A percentile compares a stretch with the other conserved stretches of the same genome.
Conservation (phyloP, 345 rosid species). For the Eucalyptus pauciflora region DNA sequence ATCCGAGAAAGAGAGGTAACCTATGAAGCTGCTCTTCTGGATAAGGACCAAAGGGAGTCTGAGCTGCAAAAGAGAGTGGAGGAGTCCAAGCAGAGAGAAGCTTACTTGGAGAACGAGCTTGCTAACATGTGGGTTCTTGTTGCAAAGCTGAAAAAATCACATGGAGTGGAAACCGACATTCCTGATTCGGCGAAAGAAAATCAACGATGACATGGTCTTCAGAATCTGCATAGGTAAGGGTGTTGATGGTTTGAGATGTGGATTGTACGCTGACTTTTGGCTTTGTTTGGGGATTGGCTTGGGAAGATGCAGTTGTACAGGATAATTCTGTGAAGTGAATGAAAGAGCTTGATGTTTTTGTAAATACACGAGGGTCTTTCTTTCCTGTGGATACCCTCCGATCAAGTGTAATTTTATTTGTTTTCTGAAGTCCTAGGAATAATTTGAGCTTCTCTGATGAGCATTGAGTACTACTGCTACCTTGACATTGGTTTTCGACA, state of each 20-base stretch:
- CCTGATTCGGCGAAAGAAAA: slow-evolving; percentile 25
- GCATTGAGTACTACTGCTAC: background rate
- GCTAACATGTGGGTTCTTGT: slow-evolving; percentile 99
- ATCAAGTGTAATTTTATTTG: background rate
- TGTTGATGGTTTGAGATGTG: background rate
- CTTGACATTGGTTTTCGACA: background rate
- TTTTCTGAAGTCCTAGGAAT: background rate
- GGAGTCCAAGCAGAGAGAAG: slow-evolving; percentile 95
- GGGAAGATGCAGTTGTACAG: background rate
- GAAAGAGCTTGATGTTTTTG: background rate
- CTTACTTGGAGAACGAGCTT: slow-evolving; percentile 92
- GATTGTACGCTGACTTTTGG: background rate
- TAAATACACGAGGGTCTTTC: background rate
- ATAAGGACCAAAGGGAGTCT: slow-evolving; percentile 70
- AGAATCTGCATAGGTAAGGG: background rate
- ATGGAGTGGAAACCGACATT: slow-evolving; percentile 31
- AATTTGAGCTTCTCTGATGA: background rate
- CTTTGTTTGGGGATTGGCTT: background rate
- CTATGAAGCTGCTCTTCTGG: slow-evolving; percentile 71
- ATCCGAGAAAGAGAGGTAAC: slow-evolving; percentile 77
- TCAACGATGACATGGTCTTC: background rate
- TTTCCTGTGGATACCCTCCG: background rate
- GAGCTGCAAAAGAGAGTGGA: slow-evolving; percentile 72
- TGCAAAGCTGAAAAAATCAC: slow-evolving; percentile 73
- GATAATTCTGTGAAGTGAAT: background rate